These are phyloP conservation scores for Auricularia heimuer DNA, from an alignment of 768 basidiomycete genomes.

Conservation along the genomic window DNA sequence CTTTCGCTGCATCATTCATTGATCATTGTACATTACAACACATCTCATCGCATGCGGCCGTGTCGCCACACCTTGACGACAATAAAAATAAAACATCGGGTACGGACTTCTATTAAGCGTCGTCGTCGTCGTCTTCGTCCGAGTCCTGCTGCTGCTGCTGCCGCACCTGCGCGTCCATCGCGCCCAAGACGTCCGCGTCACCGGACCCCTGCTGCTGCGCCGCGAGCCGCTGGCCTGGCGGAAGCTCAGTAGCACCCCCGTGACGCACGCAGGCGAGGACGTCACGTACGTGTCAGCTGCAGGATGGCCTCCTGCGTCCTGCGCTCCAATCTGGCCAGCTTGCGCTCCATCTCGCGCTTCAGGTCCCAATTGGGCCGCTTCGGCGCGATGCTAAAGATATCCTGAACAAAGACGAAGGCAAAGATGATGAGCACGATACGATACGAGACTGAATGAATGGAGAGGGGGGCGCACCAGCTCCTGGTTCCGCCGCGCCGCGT, in stretches of 20 bases:
- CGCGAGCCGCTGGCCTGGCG: conserved; percentile 64
- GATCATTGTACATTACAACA: neutral
- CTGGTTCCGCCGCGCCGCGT: conserved; percentile 73
- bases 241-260: neutral
- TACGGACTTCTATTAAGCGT: neutral
- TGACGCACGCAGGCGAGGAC: neutral
- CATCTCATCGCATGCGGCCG: neutral
- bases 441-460: neutral
- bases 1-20: neutral
- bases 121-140: conserved; percentile 51
- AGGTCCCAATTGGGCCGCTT: conserved; percentile 96
- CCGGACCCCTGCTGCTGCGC: conserved; percentile 55
- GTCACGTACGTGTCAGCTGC: conserved; percentile 74
- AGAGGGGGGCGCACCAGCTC: conserved; percentile 57
- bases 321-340: conserved; percentile 77
- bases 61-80: neutral
- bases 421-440: neutral
- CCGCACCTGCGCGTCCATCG: conserved; percentile 69
- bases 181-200: conserved; percentile 69
- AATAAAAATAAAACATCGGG: neutral
- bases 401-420: neutral
- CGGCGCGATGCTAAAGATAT: conserved; percentile 82
- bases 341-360: conserved; percentile 88
- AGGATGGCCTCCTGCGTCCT: conserved; percentile 90
- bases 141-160: conserved; percentile 42